Evolutionary conservation across 139 green algal genomes (phyloP).

Genomic region (Protoeuglena noctilucae): DNA sequence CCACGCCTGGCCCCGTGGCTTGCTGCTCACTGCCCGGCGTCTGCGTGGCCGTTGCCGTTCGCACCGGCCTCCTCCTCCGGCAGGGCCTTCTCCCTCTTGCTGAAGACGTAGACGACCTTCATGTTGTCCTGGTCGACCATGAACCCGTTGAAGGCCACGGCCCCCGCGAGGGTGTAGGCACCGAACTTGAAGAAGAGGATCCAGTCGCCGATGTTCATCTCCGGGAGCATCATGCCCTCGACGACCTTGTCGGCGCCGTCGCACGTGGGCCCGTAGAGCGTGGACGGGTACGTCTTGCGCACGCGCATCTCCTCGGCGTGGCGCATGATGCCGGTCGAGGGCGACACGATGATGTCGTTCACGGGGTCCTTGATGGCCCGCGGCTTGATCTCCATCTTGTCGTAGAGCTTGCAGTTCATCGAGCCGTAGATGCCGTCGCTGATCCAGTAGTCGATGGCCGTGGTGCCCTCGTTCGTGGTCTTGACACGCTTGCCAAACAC

Average conservation of each 20-base stretch:
- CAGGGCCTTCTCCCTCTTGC: too few relatives aligned
- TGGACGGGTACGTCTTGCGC: neutral
- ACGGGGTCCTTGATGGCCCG: neutral
- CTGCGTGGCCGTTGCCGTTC: too few relatives aligned
- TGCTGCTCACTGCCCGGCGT: too few relatives aligned
- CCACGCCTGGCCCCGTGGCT: too few relatives aligned
- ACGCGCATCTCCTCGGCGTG: neutral
- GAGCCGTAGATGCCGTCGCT: constrained; percentile 90
- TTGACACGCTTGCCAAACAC: constrained; percentile 65
- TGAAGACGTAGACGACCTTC: neutral
- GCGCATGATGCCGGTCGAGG: neutral
- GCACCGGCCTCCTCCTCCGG: too few relatives aligned
- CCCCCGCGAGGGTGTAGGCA: constrained; percentile 3
- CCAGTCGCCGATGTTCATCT: constrained; percentile 4
- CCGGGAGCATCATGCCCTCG: constrained; percentile 2
- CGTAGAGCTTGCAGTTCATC: constrained; percentile 90
- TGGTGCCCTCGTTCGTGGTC: constrained; percentile 4
- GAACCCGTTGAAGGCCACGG: constrained; percentile 5
- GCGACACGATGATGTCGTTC: neutral
- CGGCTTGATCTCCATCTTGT: constrained; percentile 19
- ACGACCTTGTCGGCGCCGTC: constrained; percentile 5
- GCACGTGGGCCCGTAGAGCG: constrained; percentile 5
- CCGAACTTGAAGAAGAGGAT: constrained; percentile 2
- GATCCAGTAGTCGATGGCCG: constrained; percentile 60
- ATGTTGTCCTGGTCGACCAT: neutral